phyloP scores from a whole-genome alignment of 1,284 basidiomycete species.

The Cutaneotrichosporon cutaneum region DNA sequence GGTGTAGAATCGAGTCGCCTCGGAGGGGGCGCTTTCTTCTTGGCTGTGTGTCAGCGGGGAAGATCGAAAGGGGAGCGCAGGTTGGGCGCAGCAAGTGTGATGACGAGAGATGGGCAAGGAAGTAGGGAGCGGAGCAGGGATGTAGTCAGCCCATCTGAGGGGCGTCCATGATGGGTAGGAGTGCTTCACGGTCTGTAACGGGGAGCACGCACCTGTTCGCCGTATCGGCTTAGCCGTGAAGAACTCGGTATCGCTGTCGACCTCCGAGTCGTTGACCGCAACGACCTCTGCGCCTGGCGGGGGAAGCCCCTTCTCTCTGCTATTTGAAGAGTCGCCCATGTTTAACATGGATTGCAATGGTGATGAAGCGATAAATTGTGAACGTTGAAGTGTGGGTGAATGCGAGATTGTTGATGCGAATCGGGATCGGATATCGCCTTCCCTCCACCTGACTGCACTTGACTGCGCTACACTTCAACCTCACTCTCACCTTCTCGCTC shows the following conservation, averaged over 20 bases:
- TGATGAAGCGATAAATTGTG: background rate
- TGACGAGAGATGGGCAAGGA: background rate
- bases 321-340: conserved; percentile 23
- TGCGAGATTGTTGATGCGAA: background rate
- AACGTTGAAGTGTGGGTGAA: background rate
- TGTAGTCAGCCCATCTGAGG: too few species aligned
- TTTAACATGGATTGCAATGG: background rate
- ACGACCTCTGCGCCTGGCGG: conserved; percentile 10
- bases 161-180: background rate
- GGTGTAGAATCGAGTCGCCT: background rate
- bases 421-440: background rate
- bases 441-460: background rate
- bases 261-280: conserved; percentile 14
- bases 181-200: too few species aligned
- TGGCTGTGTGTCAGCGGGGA: background rate
- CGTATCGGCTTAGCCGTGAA: conserved; percentile 28
- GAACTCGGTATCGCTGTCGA: conserved; percentile 35
- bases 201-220: background rate
- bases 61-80: background rate
- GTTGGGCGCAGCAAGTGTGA: background rate
- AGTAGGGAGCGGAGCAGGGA: background rate
- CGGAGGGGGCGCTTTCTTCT: background rate
- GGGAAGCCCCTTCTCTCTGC: conserved; percentile 15
- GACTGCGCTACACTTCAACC: background rate
- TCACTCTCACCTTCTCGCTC: too few species aligned